Conservation (phyloP, 768 basidiomycete genomes). For the Leccinum longicurvipes region DNA sequence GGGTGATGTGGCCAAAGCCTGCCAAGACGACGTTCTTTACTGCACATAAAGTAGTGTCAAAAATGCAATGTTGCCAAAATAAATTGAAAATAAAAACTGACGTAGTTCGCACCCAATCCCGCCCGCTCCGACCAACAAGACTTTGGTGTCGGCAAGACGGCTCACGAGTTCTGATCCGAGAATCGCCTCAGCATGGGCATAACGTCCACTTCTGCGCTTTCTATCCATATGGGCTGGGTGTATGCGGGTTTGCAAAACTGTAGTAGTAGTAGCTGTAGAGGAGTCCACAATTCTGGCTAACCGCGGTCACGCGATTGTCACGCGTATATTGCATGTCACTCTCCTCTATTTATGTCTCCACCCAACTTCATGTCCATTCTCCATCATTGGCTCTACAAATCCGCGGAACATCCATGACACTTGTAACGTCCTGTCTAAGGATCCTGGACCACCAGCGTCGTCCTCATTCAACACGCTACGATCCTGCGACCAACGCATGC, state of each 20-base stretch:
- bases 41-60: conserved; percentile 29
- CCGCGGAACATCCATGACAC: conserved; percentile 57
- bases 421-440: not conserved
- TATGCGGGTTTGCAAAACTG: not conserved
- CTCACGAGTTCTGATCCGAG: conserved; percentile 70
- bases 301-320: conserved; percentile 28
- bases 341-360: conserved; percentile 47
- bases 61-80: not conserved
- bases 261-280: not conserved
- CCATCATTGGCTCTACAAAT: conserved; percentile 68
- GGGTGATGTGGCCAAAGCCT: conserved; percentile 88
- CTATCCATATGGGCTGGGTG: conserved; percentile 2
- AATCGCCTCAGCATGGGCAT: conserved; percentile 68
- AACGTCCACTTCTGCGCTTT: conserved; percentile 33
- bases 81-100: conserved; percentile 36
- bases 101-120: conserved; percentile 97
- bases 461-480: conserved; percentile 15
- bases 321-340: conserved; percentile 20
- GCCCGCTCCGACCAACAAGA: conserved; percentile 91
- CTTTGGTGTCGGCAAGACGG: conserved; percentile 58
- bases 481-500: conserved; percentile 65
- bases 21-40: conserved; percentile 95
- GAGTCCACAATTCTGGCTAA: not conserved
- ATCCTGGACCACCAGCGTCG: not conserved
- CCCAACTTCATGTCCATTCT: conserved; percentile 58